phyloP scores from a whole-genome alignment of 345 rosid genomes.

The Populus tremula region DNA sequence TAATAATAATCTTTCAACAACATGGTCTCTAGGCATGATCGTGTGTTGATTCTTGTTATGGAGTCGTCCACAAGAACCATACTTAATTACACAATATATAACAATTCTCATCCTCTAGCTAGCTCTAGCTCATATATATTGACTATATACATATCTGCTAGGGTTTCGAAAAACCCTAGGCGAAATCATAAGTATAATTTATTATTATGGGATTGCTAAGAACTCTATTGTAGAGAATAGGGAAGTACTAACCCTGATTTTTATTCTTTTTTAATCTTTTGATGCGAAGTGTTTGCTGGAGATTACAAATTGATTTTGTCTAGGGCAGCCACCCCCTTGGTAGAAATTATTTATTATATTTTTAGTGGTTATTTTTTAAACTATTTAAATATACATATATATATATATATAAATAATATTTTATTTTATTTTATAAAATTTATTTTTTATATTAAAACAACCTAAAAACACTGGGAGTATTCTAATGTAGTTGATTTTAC shows the following conservation, averaged over 20 bases:
- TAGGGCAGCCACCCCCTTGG: not conserved
- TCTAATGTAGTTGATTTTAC: not conserved
- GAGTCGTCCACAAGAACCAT: slow-evolving; percentile 19
- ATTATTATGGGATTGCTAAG: slow-evolving; percentile 13
- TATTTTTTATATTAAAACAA: no score
- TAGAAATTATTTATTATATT: no score
- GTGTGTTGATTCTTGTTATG: slow-evolving; percentile 26
- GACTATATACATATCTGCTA: not conserved
- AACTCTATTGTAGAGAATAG: not conserved
- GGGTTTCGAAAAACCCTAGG: slow-evolving; percentile 40
- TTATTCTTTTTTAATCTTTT: not conserved
- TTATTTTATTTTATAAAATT: no score
- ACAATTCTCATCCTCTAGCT: not conserved
- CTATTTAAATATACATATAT: no score
- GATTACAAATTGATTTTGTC: not conserved
- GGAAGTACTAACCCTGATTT: slow-evolving; percentile 14
- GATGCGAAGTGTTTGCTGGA: slow-evolving; percentile 7
- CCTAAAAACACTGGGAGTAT: not conserved
- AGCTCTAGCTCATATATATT: slow-evolving; percentile 14
- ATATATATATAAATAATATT: no score
- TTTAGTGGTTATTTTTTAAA: no score
- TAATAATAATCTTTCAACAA: slow-evolving; percentile 24
- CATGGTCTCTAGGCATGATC: slow-evolving; percentile 24
- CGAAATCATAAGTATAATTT: slow-evolving; percentile 26
- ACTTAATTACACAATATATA: not conserved